phyloP scores from a whole-genome alignment of 116 monocot species.

The Dioscorea cayenensis region DNA sequence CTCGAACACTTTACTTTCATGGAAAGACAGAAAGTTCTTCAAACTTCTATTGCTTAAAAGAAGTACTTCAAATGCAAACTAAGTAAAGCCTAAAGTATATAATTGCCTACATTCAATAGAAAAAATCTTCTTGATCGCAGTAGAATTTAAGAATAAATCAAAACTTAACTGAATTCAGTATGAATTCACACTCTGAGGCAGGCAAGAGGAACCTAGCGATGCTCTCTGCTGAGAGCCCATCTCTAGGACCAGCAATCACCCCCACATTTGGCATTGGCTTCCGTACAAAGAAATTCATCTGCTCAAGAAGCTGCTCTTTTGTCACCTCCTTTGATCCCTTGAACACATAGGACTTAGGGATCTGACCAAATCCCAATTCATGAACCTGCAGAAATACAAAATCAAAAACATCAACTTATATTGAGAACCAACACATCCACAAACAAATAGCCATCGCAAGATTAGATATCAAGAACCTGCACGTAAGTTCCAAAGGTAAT shows the following conservation, averaged over 20 bases:
- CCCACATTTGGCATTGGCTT: conserved; percentile 61
- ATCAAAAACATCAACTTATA: not conserved
- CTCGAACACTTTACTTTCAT: too few species aligned
- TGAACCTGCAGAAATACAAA: conserved; percentile 57
- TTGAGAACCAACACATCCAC: not conserved
- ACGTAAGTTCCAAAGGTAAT: conserved; percentile 92
- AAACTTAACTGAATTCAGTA: conserved; percentile 63
- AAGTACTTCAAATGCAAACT: not conserved
- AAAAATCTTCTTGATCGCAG: not conserved
- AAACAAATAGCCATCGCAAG: not conserved
- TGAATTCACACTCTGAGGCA: conserved; percentile 83
- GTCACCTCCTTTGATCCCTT: conserved; percentile 86
- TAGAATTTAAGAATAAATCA: not conserved
- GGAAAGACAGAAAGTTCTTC: not conserved
- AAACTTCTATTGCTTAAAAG: not conserved
- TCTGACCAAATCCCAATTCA: conserved; percentile 80
- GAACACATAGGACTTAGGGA: conserved; percentile 85
- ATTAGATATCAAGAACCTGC: conserved; percentile 18
- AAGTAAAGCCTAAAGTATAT: not conserved
- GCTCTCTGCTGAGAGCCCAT: conserved; percentile 85
- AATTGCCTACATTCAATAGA: not conserved
- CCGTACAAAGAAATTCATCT: conserved; percentile 72
- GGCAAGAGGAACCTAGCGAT: conserved; percentile 82
- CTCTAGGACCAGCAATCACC: conserved; percentile 82
- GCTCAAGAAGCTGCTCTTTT: conserved; percentile 89